Conservation (phyloP, 192 early-diverging fungal genomes). For the Chytriomyces sp. region DNA sequence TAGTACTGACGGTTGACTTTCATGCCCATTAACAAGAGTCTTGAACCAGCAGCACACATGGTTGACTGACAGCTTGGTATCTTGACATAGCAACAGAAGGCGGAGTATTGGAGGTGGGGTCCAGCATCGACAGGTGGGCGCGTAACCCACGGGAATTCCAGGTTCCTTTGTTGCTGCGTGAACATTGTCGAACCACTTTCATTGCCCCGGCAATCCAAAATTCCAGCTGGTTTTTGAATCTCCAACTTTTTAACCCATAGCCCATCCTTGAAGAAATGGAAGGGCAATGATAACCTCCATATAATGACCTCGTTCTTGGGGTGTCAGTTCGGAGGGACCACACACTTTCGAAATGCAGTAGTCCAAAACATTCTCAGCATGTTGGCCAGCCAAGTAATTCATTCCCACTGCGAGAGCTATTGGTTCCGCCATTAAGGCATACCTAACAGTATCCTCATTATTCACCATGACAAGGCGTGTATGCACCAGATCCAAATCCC, state of each 20-base stretch:
- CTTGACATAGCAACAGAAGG: conserved; percentile 27
- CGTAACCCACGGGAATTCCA: conserved; percentile 5
- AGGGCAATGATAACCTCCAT: conserved; percentile 28
- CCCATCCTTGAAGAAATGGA: background rate
- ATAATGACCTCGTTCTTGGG: conserved; percentile 14
- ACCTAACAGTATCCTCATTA: background rate
- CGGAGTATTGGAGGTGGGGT: conserved; percentile 25
- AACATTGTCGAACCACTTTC: conserved; percentile 1
- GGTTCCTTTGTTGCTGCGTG: conserved; percentile 12
- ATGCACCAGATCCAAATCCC: conserved; percentile 10
- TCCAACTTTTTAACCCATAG: conserved; percentile 9
- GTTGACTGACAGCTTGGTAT: background rate
- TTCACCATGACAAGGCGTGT: conserved; percentile 21
- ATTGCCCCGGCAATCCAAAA: background rate
- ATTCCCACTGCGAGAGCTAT: background rate
- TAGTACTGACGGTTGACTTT: background rate
- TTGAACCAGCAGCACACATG: background rate
- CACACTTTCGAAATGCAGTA: background rate
- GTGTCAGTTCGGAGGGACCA: background rate
- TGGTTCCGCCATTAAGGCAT: conserved; percentile 11
- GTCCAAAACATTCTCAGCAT: background rate
- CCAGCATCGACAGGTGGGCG: conserved; percentile 32
- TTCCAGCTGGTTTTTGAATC: conserved; percentile 20
- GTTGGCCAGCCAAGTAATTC: background rate
- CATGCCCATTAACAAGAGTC: background rate